A percentile compares a stretch with the other conserved stretches of the same genome.
Conservation (phyloP, 116 monocot species). For the Cymodocea nodosa region DNA sequence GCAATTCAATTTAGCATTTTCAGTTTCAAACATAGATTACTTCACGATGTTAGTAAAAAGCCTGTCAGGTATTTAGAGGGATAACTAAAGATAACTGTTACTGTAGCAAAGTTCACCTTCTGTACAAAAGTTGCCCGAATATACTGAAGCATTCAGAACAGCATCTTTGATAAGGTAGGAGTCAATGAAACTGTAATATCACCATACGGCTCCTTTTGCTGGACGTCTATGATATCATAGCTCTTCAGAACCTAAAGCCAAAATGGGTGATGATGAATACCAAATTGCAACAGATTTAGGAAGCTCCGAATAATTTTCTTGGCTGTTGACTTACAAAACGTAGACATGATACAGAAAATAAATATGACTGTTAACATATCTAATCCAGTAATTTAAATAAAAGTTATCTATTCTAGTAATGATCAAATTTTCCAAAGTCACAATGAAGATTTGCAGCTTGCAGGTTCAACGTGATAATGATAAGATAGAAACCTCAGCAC, state of each 20-base stretch:
- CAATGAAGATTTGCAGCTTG: background rate
- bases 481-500: background rate
- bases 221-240: constrained; percentile 39
- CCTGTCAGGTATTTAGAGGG: too few relatives aligned
- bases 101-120: too few relatives aligned
- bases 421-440: background rate
- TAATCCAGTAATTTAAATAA: background rate
- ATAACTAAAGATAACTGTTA: too few relatives aligned
- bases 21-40: too few relatives aligned
- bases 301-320: background rate
- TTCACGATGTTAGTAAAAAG: too few relatives aligned
- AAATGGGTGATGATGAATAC: background rate
- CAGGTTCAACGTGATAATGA: background rate
- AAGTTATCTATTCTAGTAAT: background rate
- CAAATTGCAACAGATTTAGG: background rate
- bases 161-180: constrained; percentile 27
- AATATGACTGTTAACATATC: background rate
- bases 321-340: background rate
- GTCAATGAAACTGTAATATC: constrained; percentile 51
- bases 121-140: too few relatives aligned
- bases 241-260: constrained; percentile 51
- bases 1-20: too few relatives aligned
- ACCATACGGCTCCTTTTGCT: constrained; percentile 66
- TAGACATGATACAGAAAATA: background rate
- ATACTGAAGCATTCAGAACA: constrained; percentile 2